phyloP scores from a whole-genome alignment of 1,139 yeast genomes.

The Petasospora fabianii region DNA sequence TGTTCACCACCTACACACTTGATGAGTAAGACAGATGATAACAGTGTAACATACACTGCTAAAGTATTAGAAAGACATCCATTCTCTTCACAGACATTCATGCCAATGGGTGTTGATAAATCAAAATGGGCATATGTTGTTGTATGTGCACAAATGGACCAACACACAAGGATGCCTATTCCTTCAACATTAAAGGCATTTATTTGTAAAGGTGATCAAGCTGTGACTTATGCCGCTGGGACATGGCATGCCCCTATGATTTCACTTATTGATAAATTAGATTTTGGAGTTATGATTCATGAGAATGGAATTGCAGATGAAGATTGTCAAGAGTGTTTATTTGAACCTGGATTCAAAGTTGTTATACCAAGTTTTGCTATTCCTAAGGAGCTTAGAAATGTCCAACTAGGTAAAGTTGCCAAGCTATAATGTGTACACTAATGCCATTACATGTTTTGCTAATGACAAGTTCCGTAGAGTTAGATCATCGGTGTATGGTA shows the following conservation, averaged over 20 bases:
- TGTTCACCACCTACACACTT: conserved; percentile 72
- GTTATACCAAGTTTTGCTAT: conserved; percentile 10
- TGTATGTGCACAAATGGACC: conserved; percentile 65
- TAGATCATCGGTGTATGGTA: too few relatives aligned
- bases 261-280: conserved; percentile 51
- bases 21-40: conserved; percentile 31
- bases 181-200: conserved; percentile 60
- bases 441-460: too few relatives aligned
- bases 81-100: conserved; percentile 81
- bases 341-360: conserved; percentile 47
- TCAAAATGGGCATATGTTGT: conserved; percentile 60
- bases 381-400: too few relatives aligned
- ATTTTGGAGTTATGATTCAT: conserved; percentile 81
- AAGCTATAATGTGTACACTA: conserved; percentile 4
- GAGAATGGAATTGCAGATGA: conserved; percentile 78
- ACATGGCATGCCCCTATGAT: conserved; percentile 96
- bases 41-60: conserved; percentile 41
- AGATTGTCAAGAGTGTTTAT: conserved; percentile 78
- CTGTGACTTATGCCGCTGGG: conserved; percentile 80
- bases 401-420: too few relatives aligned
- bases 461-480: too few relatives aligned
- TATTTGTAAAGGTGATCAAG: conserved; percentile 75
- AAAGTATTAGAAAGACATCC: conserved; percentile 90
- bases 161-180: conserved; percentile 52
- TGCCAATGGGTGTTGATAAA: conserved; percentile 74